Evolutionary conservation across 2,329 filamentous ascomycete species (phyloP), one percentile per base, ranked within the genome.

Genomic region (Ophiostoma fasciatum): DNA sequence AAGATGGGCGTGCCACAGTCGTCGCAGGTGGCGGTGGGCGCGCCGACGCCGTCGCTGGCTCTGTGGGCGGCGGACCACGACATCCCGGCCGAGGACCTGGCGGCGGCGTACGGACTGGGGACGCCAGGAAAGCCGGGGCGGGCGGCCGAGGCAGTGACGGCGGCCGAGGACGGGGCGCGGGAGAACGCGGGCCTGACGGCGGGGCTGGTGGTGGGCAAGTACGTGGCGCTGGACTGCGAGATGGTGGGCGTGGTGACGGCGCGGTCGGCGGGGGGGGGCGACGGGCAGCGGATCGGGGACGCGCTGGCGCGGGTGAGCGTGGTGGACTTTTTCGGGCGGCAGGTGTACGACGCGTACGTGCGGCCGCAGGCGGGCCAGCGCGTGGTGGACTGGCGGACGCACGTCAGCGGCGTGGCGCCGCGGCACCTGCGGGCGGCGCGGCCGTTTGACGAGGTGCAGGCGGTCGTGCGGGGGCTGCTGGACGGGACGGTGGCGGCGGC

Each of bases 161-260:
- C 66, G 27, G 64, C 67, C 33, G 17, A 28, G 1, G 44, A 44
- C 37, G 66, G 64, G 30, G 60, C 77, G 42, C 66, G 64, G 30
- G 60, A 77, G 42, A 82, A 83, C 49, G 68, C 72, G 30, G 79
- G 79, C 1, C 60, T 74, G 4, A 67, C 71, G 2, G 55, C 62
- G 18, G 71, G 67, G 6, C 59, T 79, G 25, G 72, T 84, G 36
- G 62, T 87, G 15, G 90, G 88, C 35, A 93, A 90, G 65, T 98
- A 93, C 54, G 62, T 98, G 28, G 81, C 82, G 15, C 73, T 98
- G 31, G 90, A 98, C 61, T 98, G 90, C 57, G 90, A 98, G 60
- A 98, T 98, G 90, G 90, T 98, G 19, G 90, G 88, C 32, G 74
- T 92, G 11, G n/a, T n/a, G n/a, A n/a, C n/a, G n/a, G n/a, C n/a